Evolutionary conservation across 352 stramenopile species (phyloP), one percentile per base, ranked within the genome.

Genomic region (Phytophthora ohioensis): DNA sequence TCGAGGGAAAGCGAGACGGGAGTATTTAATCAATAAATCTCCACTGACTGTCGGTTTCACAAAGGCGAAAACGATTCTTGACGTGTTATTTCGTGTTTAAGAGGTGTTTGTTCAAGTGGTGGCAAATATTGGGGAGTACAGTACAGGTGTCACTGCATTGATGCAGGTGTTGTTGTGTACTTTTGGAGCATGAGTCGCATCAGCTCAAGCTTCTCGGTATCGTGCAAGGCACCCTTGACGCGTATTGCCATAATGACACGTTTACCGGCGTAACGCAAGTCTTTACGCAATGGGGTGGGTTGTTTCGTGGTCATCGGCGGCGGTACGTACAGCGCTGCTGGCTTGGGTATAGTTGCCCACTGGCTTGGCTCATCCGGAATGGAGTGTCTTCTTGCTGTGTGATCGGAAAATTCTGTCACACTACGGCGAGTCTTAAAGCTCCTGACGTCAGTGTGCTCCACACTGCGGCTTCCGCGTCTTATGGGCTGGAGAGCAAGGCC

Each of bases 11-110:
- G 75, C 69, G 70, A 79, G 76, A 84, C 75, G 73, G 71, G 78
- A 80, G 71, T 90, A 84, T 82, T 83, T 84, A 77, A 77, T 66
- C 71, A 87, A 88, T 91, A 90, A 91, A 89, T 90, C 80, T 85
- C 64, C 78, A 78, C 80, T 66, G 70, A 81, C 79, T 88, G 81
- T 91, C 80, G 82, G 85, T 84, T 87, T 87, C 57, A 78, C 73
- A 65, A 67, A 65, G 64, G 67, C 67, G 51, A 79, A 74, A 62
- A 48, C 31, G 30, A 13, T n/a, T 27, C n/a, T 53, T 30, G 8
- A 36, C 21, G 59, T 65, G 9, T 55, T 61, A 21, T 46, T 68
- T 51, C 15, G 11, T 35, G 27, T 39, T 49, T 11, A 39, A 12
- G 35, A 7, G 35, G 35, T 39, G 35, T 27, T 27, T 27, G 21